Evolutionary conservation across 2,329 filamentous ascomycete genomes (phyloP).

Genomic region (Sarocladiaceae sp.): DNA sequence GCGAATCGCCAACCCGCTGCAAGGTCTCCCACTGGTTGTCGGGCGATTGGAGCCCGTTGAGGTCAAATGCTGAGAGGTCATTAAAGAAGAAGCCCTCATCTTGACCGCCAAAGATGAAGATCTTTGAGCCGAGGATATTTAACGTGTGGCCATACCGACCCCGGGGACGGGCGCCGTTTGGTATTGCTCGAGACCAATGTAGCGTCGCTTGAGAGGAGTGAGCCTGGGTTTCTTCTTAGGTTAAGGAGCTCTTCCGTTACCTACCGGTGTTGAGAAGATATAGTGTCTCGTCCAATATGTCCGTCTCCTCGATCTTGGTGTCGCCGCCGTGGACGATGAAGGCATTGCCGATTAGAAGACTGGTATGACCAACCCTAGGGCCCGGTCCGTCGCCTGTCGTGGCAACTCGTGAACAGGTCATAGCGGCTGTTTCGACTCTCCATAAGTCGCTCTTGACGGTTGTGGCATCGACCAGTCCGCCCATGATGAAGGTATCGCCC

Average conservation of each 20-base stretch:
- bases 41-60: slow-evolving; percentile 88
- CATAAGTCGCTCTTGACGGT: slow-evolving; percentile 96
- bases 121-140: slow-evolving; percentile 93
- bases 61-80: slow-evolving; percentile 87
- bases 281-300: slow-evolving; percentile 87
- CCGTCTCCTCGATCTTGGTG: slow-evolving; percentile 91
- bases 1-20: slow-evolving; percentile 54
- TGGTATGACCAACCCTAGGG: slow-evolving; percentile 88
- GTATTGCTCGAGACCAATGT: slow-evolving; percentile 93
- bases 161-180: slow-evolving; percentile 75
- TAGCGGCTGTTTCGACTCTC: slow-evolving; percentile 89
- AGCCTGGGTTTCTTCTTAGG: too few relatives aligned
- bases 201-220: slow-evolving; percentile 64
- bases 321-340: slow-evolving; percentile 99
- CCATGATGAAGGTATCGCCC: slow-evolving; percentile 96
- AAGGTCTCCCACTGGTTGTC: slow-evolving; percentile 92
- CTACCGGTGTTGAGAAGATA: slow-evolving; percentile 96
- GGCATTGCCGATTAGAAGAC: slow-evolving; percentile 91
- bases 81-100: slow-evolving; percentile 99
- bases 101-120: slow-evolving; percentile 95
- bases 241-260: too few relatives aligned
- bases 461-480: slow-evolving; percentile 87
- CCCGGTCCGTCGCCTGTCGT: slow-evolving; percentile 93
- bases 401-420: slow-evolving; percentile 85
- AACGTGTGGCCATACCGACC: slow-evolving; percentile 94